phyloP scores from a whole-genome alignment of 2,329 filamentous ascomycete species.

The Epichloe typhina region DNA sequence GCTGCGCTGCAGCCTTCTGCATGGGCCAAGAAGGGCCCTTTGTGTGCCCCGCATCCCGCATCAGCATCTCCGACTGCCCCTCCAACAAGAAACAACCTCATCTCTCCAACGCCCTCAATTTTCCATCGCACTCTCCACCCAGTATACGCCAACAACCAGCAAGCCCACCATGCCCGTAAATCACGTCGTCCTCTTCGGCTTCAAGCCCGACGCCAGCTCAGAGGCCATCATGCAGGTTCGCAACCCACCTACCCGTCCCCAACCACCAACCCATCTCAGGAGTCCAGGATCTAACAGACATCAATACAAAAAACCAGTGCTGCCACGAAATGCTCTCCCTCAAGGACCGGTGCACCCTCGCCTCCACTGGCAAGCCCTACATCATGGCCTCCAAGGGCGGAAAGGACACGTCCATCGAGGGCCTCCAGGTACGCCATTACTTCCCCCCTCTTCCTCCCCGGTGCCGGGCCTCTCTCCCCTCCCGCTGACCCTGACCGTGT shows the following conservation, averaged over 20 bases:
- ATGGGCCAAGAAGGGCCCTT: too few relatives aligned
- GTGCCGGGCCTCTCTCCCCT: too few relatives aligned
- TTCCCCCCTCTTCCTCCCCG: neutral
- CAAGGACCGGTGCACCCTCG: conserved; percentile 47
- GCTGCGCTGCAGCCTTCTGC: neutral
- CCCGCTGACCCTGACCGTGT: neutral
- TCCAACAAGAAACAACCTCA: neutral
- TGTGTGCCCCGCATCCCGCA: neutral
- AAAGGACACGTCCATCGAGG: conserved; percentile 48
- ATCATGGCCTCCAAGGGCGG: conserved; percentile 46
- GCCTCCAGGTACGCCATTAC: conserved; percentile 33
- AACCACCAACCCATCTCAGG: neutral
- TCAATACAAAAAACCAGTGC: conserved; percentile 12
- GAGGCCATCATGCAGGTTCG: conserved; percentile 4
- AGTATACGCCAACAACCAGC: neutral
- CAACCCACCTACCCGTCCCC: neutral
- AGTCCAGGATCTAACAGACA: too few relatives aligned
- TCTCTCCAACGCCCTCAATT: too few relatives aligned
- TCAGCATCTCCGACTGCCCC: neutral
- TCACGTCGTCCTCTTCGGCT: conserved; percentile 5
- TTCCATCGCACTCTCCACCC: neutral
- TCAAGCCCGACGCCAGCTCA: conserved; percentile 1
- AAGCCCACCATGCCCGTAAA: neutral
- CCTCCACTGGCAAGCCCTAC: conserved; percentile 44
- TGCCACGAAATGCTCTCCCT: conserved; percentile 31